Conservation (phyloP, 768 basidiomycete genomes). For the Auriscalpium orientale region DNA sequence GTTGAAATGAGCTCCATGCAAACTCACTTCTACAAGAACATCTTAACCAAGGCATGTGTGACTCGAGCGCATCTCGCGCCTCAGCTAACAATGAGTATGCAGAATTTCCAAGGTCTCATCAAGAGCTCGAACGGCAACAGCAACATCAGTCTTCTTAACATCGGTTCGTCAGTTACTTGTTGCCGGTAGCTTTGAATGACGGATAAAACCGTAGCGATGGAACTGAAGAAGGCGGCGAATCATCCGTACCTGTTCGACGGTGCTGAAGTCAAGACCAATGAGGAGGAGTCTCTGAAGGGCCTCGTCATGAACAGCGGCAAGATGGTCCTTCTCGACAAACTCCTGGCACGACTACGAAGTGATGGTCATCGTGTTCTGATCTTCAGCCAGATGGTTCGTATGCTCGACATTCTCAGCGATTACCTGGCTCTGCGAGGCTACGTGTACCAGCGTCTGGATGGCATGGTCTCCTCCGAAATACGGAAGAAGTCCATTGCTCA, state of each 20-base stretch:
- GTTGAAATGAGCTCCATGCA: constrained; percentile 97
- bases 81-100: constrained; percentile 1
- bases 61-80: background rate
- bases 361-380: constrained; percentile 97
- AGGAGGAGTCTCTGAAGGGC: constrained; percentile 87
- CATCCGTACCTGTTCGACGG: constrained; percentile 98
- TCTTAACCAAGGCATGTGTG: constrained; percentile 71
- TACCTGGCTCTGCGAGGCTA: constrained; percentile 90
- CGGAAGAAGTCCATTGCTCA: constrained; percentile 95
- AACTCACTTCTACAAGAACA: constrained; percentile 98
- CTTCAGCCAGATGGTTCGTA: constrained; percentile 99
- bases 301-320: constrained; percentile 98
- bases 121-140: constrained; percentile 85
- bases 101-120: constrained; percentile 91
- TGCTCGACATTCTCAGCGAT: constrained; percentile 97
- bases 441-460: constrained; percentile 90
- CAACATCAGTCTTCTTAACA: constrained; percentile 94
- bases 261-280: constrained; percentile 59
- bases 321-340: constrained; percentile 96
- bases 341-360: constrained; percentile 79
- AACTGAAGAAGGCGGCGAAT: constrained; percentile 96
- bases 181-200: background rate
- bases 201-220: constrained; percentile 63
- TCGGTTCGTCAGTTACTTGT: constrained; percentile 42
- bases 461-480: constrained; percentile 87